Conservation (phyloP, 2,329 filamentous ascomycete species). For the Pseudocercospora vitis region DNA sequence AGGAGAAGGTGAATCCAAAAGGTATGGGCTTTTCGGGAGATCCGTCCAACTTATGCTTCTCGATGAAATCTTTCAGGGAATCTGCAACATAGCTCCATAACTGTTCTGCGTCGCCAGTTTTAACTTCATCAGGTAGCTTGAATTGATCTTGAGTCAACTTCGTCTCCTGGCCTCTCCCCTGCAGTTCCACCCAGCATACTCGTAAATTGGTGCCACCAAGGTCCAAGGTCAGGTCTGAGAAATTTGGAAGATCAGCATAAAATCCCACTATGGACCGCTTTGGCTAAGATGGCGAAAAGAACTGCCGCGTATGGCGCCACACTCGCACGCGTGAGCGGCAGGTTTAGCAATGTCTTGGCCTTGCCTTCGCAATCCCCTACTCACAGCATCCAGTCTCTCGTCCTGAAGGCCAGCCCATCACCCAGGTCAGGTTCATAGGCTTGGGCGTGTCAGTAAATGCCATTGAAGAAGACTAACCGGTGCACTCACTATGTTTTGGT, state of each 20-base stretch:
- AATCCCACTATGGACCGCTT: too few species aligned
- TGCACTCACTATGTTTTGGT: slow-evolving; percentile 5
- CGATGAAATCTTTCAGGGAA: slow-evolving; percentile 87
- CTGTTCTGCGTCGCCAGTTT: slow-evolving; percentile 80
- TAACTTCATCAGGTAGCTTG: slow-evolving; percentile 89
- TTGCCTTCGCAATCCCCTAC: too few species aligned
- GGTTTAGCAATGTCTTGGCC: too few species aligned
- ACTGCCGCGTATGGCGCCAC: too few species aligned
- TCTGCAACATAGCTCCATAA: slow-evolving; percentile 95
- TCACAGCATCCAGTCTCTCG: slow-evolving; percentile 84
- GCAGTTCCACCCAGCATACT: slow-evolving; percentile 89
- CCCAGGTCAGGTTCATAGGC: slow-evolving; percentile 99
- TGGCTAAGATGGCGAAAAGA: too few species aligned
- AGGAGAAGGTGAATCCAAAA: slow-evolving; percentile 95
- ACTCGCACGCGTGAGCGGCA: too few species aligned
- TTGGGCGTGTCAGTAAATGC: slow-evolving; percentile 43
- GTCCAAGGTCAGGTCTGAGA: slow-evolving; percentile 84
- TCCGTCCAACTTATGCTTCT: slow-evolving; percentile 71
- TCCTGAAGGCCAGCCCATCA: slow-evolving; percentile 85
- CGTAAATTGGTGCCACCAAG: slow-evolving; percentile 96
- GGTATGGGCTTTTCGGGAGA: slow-evolving; percentile 66
- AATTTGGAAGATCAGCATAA: too few species aligned
- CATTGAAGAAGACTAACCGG: neutral
- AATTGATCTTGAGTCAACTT: slow-evolving; percentile 97
- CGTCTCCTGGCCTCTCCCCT: slow-evolving; percentile 85